Conservation (phyloP, 257 asterid genomes). For the Solanum paucissectum region DNA sequence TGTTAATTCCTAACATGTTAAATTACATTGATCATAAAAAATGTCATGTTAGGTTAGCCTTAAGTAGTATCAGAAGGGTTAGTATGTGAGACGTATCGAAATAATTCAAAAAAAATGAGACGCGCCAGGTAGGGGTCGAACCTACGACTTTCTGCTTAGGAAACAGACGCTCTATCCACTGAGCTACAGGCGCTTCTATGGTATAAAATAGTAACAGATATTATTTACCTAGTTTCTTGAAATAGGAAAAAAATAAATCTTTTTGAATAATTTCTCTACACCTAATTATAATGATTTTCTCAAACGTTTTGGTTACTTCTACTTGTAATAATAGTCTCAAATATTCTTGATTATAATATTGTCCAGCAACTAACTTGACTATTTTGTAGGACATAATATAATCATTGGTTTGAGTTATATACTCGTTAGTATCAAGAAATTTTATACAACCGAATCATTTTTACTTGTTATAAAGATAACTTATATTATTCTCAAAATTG, state of each 20-base stretch:
- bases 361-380: background rate
- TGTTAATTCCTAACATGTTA: background rate
- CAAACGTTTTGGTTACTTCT: background rate
- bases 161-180: slow-evolving; percentile 99
- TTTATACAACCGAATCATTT: background rate
- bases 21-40: background rate
- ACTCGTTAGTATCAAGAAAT: background rate
- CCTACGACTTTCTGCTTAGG: slow-evolving; percentile 99
- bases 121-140: slow-evolving; percentile 99
- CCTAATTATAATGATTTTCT: background rate
- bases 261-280: background rate
- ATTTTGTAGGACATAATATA: background rate
- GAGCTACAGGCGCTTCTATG: slow-evolving; percentile 79
- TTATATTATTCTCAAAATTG: no score
- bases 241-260: background rate
- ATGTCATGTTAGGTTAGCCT: background rate
- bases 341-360: background rate
- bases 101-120: no score
- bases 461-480: background rate
- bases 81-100: background rate
- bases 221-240: fast-evolving
- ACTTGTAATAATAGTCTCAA: background rate
- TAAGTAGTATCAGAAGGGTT: no score
- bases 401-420: background rate
- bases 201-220: fast-evolving